Conservation (phyloP, 345 rosid genomes). For the Pistacia integerrima region DNA sequence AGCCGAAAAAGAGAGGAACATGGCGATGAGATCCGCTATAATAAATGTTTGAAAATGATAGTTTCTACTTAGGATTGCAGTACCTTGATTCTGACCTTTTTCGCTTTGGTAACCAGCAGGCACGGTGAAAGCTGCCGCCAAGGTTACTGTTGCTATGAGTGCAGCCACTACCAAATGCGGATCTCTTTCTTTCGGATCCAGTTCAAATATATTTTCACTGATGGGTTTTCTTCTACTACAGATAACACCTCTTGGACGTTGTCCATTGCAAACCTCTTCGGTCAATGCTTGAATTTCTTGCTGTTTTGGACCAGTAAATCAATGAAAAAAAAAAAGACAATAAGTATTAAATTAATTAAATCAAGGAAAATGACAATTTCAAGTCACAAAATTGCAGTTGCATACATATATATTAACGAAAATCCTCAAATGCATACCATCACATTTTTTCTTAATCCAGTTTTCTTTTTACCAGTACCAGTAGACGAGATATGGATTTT, state of each 20-base stretch:
- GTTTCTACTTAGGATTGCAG: neutral
- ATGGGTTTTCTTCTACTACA: neutral
- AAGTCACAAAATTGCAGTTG: too few species aligned
- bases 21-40: neutral
- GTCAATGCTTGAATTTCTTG: too few species aligned
- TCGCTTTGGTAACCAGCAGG: neutral
- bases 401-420: too few species aligned
- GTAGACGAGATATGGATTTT: too few species aligned
- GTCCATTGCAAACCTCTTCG: neutral
- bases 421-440: too few species aligned
- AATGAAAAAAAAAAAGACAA: neutral
- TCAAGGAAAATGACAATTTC: too few species aligned
- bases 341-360: too few species aligned
- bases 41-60: conserved; percentile 2
- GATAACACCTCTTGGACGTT: too few species aligned
- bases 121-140: neutral
- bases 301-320: too few species aligned
- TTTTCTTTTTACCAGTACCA: too few species aligned
- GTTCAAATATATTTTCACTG: neutral
- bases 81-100: neutral
- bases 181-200: neutral
- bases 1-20: too few species aligned
- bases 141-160: neutral
- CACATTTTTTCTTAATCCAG: too few species aligned
- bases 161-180: neutral